Evolutionary conservation across 108 stramenopile species (phyloP).

Genomic region (Skeletonema potamos): DNA sequence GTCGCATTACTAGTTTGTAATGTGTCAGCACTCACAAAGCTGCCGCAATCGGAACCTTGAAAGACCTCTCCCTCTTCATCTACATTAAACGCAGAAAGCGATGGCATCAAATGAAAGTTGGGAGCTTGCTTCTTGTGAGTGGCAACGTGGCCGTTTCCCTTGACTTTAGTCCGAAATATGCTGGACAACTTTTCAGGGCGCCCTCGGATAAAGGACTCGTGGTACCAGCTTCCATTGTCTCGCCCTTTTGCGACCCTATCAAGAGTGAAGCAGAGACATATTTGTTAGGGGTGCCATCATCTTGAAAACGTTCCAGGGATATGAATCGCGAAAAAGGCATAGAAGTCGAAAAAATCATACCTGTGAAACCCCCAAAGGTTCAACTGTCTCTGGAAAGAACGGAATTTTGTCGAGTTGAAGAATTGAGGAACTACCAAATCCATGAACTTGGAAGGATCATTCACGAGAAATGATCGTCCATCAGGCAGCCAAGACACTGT

Average conservation of each 20-base stretch:
- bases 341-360: neutral
- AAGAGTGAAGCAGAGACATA: neutral
- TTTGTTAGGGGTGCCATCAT: neutral
- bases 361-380: slow-evolving; percentile 2
- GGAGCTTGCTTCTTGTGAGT: neutral
- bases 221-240: neutral
- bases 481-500: neutral
- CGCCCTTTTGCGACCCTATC: neutral
- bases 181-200: neutral
- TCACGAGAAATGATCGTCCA: neutral
- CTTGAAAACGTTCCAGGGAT: neutral
- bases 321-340: neutral
- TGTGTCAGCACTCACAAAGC: neutral
- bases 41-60: neutral
- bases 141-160: neutral
- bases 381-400: slow-evolving; percentile 4
- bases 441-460: neutral
- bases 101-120: neutral
- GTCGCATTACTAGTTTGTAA: neutral
- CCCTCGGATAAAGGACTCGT: neutral
- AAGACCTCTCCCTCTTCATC: neutral
- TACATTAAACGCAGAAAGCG: neutral
- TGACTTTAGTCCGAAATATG: neutral
- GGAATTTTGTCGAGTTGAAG: slow-evolving; percentile 12
- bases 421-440: neutral